Conservation (phyloP, 2,329 filamentous ascomycete species). For the Salinomyces thailandicus region DNA sequence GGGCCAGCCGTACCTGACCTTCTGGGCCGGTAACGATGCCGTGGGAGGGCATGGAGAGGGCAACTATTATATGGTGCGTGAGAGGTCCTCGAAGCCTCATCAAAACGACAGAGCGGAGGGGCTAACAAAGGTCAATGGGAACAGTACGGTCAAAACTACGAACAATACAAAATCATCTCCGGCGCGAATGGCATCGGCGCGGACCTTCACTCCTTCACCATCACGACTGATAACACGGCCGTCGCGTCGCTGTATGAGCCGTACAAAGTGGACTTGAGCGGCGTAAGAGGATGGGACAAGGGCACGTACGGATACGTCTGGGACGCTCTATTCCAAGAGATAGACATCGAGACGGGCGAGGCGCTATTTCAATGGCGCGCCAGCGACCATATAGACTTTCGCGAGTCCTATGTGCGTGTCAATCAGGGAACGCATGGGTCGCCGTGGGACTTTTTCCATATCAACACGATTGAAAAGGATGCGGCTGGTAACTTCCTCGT, state of each 20-base stretch:
- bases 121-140: not conserved
- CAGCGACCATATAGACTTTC: conserved; percentile 41
- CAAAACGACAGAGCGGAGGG: not conserved
- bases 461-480: conserved; percentile 47
- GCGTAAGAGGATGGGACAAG: not conserved
- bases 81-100: not conserved
- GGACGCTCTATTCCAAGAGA: conserved; percentile 23
- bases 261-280: conserved; percentile 10
- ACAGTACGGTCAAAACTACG: conserved; percentile 16
- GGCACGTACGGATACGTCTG: conserved; percentile 8
- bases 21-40: conserved; percentile 40
- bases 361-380: conserved; percentile 48
- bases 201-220: conserved; percentile 32
- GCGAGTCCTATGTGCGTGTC: conserved; percentile 29
- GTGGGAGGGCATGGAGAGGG: conserved; percentile 40
- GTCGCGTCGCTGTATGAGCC: conserved; percentile 32
- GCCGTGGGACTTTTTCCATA: conserved; percentile 45
- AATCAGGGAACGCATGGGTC: conserved; percentile 30
- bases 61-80: conserved; percentile 36
- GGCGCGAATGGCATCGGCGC: conserved; percentile 28
- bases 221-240: conserved; percentile 32
- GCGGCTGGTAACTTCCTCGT: conserved; percentile 43
- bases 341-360: conserved; percentile 42
- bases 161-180: conserved; percentile 29
- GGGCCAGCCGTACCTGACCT: conserved; percentile 37